Conservation (phyloP, 371 early-diverging fungal species). For the Apophysomyces elegans region DNA sequence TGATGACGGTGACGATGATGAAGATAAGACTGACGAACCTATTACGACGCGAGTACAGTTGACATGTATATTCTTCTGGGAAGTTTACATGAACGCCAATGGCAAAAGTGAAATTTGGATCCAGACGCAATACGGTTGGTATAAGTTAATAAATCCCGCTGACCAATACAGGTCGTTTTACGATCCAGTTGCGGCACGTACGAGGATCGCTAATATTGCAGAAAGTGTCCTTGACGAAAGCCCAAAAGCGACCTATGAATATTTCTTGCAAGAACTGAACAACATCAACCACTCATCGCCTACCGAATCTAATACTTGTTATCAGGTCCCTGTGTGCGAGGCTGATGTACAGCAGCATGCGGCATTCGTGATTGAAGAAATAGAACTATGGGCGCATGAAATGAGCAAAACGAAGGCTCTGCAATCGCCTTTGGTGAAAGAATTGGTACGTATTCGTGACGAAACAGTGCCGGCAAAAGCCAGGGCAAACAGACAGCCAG, state of each 20-base stretch:
- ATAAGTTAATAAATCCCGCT: constrained; percentile 46
- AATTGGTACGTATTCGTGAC: constrained; percentile 15
- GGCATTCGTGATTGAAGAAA: constrained; percentile 33
- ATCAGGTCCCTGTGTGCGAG: constrained; percentile 20
- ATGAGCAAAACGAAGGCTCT: constrained; percentile 25
- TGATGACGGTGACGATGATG: constrained; percentile 34
- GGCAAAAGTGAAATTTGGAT: constrained; percentile 53
- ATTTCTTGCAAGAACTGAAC: constrained; percentile 28
- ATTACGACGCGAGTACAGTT: constrained; percentile 33
- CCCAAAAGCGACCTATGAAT: constrained; percentile 24
- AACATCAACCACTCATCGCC: constrained; percentile 15
- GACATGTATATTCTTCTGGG: constrained; percentile 47
- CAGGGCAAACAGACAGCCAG: background rate
- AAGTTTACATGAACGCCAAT: constrained; percentile 33
- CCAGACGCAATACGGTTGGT: constrained; percentile 53
- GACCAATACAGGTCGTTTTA: constrained; percentile 33
- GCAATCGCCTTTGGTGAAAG: constrained; percentile 26
- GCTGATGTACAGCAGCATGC: constrained; percentile 32
- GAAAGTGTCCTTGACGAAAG: constrained; percentile 21
- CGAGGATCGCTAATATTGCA: constrained; percentile 47
- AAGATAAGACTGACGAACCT: constrained; percentile 14
- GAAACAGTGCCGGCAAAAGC: background rate
- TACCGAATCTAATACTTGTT: background rate
- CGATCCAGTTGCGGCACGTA: constrained; percentile 37
- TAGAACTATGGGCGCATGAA: constrained; percentile 27